phyloP scores from a whole-genome alignment of 2,329 filamentous ascomycete genomes.

The Fusarium sulawesiense region DNA sequence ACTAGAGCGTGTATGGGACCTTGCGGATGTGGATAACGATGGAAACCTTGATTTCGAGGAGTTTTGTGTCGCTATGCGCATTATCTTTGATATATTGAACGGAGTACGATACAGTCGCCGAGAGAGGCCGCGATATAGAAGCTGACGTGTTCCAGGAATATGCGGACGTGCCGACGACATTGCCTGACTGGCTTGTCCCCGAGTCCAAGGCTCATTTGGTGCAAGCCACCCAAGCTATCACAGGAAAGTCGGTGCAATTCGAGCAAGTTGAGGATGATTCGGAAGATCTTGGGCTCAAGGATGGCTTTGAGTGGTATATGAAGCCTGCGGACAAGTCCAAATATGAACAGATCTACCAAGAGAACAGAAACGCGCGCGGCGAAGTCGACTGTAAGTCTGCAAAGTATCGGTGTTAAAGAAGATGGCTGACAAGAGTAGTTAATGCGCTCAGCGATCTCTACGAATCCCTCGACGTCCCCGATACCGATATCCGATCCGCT shows the following conservation, averaged over 20 bases:
- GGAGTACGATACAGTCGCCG: conserved; percentile 67
- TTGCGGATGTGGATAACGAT: conserved; percentile 97
- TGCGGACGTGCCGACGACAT: conserved; percentile 81
- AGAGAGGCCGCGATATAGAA: conserved; percentile 8
- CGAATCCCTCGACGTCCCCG: conserved; percentile 78
- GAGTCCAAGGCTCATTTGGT: conserved; percentile 94
- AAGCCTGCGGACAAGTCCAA: conserved; percentile 88
- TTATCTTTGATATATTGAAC: conserved; percentile 97
- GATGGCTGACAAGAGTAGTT: conserved; percentile 63
- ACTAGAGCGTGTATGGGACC: conserved; percentile 96
- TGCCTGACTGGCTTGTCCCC: conserved; percentile 97
- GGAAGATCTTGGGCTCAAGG: conserved; percentile 86
- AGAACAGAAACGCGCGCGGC: conserved; percentile 87
- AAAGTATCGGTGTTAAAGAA: background rate
- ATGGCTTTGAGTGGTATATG: conserved; percentile 99
- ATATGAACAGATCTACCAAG: conserved; percentile 97
- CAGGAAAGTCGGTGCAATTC: conserved; percentile 82
- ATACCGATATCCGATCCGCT: conserved; percentile 86
- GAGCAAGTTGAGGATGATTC: conserved; percentile 86
- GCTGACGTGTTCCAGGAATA: conserved; percentile 73
- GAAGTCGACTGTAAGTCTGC: conserved; percentile 77
- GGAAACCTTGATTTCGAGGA: conserved; percentile 99
- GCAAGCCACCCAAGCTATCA: conserved; percentile 82
- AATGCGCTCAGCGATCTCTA: conserved; percentile 85
- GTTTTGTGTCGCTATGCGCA: conserved; percentile 98